Evolutionary conservation across 2,329 filamentous ascomycete species (phyloP), one percentile per base, ranked within the genome.

Genomic region (Apiospora rasikravindrae): DNA sequence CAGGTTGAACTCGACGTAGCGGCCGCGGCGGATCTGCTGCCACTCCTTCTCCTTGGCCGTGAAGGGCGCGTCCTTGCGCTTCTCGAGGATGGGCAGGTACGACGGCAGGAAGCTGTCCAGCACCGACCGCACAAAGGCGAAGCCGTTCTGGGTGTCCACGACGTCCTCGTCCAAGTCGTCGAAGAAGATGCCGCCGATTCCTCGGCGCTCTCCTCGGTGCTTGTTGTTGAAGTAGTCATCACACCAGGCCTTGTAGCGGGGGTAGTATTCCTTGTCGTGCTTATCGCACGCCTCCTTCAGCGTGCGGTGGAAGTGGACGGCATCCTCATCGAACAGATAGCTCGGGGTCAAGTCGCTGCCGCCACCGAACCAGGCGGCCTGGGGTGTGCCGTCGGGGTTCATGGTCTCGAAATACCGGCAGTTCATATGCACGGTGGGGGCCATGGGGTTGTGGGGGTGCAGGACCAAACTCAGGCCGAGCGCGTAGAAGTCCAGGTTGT

Each of bases 371-470:
- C 96, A 99, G 96, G 96, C 99, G 10, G 95, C 93, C 75, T 96
- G 94, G 70, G 88, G 92, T 76, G 88, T 93, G 61, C 93, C 94
- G 77, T 96, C 92, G 11, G 93, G 89, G 78, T 96, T 93, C 73
- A 94, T 93, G 1, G 96, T 99, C 86, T 99, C 96, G 80, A 99
- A 99, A 84, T 99, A 99, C 72, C 96, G 91, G 87, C 98, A 98
- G 86, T 99, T 99, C 77, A 99, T 88, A 82, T 99, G 96, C 24
- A 99, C 96, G 0, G 96, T 99, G 0, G 96, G 96, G 10, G 96
- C 96, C 92, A 98, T 97, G 67, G 96, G 96, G 83, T 99, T 99
- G 78, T 90, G 88, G 1, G 96, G 96, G 82, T 99, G 96, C 70
- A 98, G 86, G 37, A 99, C 96, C 82, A 99, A 88, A 80, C 95